Evolutionary conservation across 1,139 yeast genomes (phyloP).

Genomic region (Kodamaea anthophila): DNA sequence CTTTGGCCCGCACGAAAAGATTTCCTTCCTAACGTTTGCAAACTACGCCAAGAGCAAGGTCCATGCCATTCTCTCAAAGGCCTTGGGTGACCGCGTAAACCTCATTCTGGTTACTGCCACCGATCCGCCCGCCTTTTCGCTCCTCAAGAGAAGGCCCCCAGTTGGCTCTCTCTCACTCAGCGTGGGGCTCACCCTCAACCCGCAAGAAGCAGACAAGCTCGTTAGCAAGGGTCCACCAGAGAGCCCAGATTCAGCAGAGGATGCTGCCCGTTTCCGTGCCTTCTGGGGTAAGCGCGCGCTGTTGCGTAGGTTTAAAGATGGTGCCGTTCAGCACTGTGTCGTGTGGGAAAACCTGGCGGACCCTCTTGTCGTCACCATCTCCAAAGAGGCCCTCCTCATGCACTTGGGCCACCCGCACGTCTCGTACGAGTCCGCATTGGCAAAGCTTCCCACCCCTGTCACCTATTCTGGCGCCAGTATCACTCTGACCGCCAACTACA

Average conservation of each 20-base stretch:
- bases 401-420: slow-evolving; percentile 54
- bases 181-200: slow-evolving; percentile 46
- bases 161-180: slow-evolving; percentile 47
- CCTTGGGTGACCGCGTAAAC: slow-evolving; percentile 61
- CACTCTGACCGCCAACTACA: slow-evolving; percentile 47
- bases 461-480: slow-evolving; percentile 49
- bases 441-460: slow-evolving; percentile 14
- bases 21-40: slow-evolving; percentile 65
- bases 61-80: slow-evolving; percentile 51
- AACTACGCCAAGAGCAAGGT: slow-evolving; percentile 59
- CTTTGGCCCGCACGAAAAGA: slow-evolving; percentile 69
- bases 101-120: slow-evolving; percentile 28
- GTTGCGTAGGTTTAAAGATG: slow-evolving; percentile 85
- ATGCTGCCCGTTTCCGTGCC: slow-evolving; percentile 50
- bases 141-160: slow-evolving; percentile 54
- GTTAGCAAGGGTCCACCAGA: slow-evolving; percentile 84
- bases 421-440: slow-evolving; percentile 10
- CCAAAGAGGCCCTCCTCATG: slow-evolving; percentile 53
- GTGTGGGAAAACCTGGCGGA: slow-evolving; percentile 70
- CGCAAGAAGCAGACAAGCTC: slow-evolving; percentile 69
- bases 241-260: slow-evolving; percentile 21
- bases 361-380: slow-evolving; percentile 62
- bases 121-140: slow-evolving; percentile 41
- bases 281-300: slow-evolving; percentile 92
- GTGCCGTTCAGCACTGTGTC: slow-evolving; percentile 82